Conservation (phyloP, 2,329 filamentous ascomycete species). For the Myriosclerotinia duriaeana region DNA sequence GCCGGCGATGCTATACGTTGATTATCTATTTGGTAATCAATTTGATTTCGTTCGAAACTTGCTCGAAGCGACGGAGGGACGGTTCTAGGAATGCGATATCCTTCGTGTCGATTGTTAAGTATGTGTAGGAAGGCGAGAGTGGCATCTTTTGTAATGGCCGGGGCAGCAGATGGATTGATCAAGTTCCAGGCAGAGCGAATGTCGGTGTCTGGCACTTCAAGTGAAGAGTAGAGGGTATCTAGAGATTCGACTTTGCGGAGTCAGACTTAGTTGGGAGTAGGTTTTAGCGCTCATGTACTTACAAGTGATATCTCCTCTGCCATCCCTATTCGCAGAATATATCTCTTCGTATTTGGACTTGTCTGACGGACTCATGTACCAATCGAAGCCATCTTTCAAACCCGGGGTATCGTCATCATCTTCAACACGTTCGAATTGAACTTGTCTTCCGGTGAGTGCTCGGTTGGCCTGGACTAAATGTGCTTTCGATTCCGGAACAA, state of each 20-base stretch:
- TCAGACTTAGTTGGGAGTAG: slow-evolving; percentile 5
- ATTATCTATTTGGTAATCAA: slow-evolving; percentile 91
- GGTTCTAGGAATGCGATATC: slow-evolving; percentile 86
- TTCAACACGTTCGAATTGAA: slow-evolving; percentile 81
- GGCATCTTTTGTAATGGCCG: slow-evolving; percentile 90
- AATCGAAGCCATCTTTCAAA: slow-evolving; percentile 95
- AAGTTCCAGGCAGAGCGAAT: slow-evolving; percentile 94
- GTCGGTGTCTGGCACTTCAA: slow-evolving; percentile 73
- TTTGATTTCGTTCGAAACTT: slow-evolving; percentile 92
- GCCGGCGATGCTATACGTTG: slow-evolving; percentile 60
- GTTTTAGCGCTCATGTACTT: slow-evolving; percentile 41
- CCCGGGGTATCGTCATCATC: slow-evolving; percentile 80
- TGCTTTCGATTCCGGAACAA: slow-evolving; percentile 91
- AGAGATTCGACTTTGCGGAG: slow-evolving; percentile 65
- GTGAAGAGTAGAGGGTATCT: slow-evolving; percentile 79
- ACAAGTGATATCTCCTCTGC: slow-evolving; percentile 81
- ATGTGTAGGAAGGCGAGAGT: slow-evolving; percentile 94
- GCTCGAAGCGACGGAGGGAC: slow-evolving; percentile 88
- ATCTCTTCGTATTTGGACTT: slow-evolving; percentile 96
- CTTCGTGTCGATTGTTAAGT: slow-evolving; percentile 92
- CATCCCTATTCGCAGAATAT: slow-evolving; percentile 87
- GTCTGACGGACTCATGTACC: slow-evolving; percentile 95
- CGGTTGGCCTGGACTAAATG: slow-evolving; percentile 82
- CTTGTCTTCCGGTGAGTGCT: slow-evolving; percentile 74
- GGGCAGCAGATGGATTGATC: slow-evolving; percentile 82